A percentile compares a stretch with the other conserved stretches of the same genome.
Conservation (phyloP, 441 rosid species). For the Lepidium campestre region DNA sequence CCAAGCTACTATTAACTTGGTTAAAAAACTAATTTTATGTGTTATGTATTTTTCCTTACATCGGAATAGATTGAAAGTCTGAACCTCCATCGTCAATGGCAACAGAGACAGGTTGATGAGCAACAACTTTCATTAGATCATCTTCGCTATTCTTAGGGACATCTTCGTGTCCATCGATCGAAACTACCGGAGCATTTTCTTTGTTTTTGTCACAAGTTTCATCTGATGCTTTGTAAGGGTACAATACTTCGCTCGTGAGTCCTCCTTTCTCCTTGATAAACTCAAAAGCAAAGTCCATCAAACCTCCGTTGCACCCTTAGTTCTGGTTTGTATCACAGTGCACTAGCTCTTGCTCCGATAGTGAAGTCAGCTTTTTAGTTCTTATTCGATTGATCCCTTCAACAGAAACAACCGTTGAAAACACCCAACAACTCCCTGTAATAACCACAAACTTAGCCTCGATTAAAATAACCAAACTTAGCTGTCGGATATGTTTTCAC, state of each 20-base stretch:
- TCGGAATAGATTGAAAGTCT: conserved; percentile 34
- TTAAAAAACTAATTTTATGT: no score
- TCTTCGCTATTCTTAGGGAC: conserved; percentile 35
- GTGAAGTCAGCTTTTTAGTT: conserved; percentile 18
- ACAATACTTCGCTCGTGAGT: conserved; percentile 26
- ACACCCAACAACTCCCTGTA: conserved; percentile 48
- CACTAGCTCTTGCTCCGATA: conserved; percentile 43
- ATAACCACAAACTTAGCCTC: neutral
- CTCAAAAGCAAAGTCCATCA: conserved; percentile 38
- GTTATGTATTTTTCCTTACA: neutral
- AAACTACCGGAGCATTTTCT: conserved; percentile 27
- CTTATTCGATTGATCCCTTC: conserved; percentile 36
- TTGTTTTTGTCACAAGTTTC: conserved; percentile 29
- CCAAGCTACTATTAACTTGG: no score
- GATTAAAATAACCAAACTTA: no score
- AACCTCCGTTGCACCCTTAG: conserved; percentile 40
- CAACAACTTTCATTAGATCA: conserved; percentile 39
- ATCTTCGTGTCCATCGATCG: conserved; percentile 35
- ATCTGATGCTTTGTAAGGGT: conserved; percentile 35
- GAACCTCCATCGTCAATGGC: conserved; percentile 38
- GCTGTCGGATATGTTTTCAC: no score
- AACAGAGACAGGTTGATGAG: conserved; percentile 38
- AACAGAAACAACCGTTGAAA: conserved; percentile 39
- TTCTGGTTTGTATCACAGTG: conserved; percentile 31
- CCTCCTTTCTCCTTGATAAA: conserved; percentile 36